Conservation (phyloP, 768 basidiomycete species). For the Panaeolus cyanescens region DNA sequence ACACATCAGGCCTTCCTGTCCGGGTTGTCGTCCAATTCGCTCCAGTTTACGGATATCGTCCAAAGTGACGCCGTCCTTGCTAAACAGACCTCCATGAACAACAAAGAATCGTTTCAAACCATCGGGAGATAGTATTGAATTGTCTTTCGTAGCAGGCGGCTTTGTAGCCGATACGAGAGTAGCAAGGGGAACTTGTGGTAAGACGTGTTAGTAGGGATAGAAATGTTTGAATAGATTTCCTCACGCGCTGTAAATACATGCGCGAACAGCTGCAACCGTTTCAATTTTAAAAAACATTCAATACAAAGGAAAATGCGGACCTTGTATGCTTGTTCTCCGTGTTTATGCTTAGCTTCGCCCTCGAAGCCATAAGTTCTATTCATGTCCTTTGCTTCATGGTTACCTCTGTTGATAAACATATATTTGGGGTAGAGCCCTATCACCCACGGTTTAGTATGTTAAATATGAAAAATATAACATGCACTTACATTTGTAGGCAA, state of each 20-base stretch:
- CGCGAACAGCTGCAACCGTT: conserved; percentile 71
- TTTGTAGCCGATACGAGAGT: conserved; percentile 81
- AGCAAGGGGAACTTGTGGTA: conserved; percentile 78
- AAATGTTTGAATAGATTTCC: conserved; percentile 21
- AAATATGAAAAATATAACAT: neutral
- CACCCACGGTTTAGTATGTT: conserved; percentile 5
- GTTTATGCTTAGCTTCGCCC: conserved; percentile 95
- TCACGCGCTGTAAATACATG: conserved; percentile 89
- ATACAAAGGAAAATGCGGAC: conserved; percentile 32
- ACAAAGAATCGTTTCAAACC: conserved; percentile 90
- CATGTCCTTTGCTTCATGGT: conserved; percentile 98
- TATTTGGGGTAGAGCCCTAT: conserved; percentile 88
- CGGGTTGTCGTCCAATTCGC: conserved; percentile 88
- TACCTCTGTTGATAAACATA: conserved; percentile 95
- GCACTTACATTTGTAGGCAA: conserved; percentile 89
- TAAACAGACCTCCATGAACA: conserved; percentile 96
- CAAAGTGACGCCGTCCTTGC: conserved; percentile 91
- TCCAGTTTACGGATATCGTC: conserved; percentile 90
- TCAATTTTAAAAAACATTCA: neutral
- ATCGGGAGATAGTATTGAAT: conserved; percentile 77
- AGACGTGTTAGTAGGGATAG: conserved; percentile 4
- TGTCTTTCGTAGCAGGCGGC: conserved; percentile 45
- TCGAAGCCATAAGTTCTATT: conserved; percentile 93
- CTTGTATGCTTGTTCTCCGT: conserved; percentile 94
- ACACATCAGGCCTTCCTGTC: conserved; percentile 96